phyloP scores from a whole-genome alignment of 2,329 filamentous ascomycete species.

The Scedosporium aurantiacum region DNA sequence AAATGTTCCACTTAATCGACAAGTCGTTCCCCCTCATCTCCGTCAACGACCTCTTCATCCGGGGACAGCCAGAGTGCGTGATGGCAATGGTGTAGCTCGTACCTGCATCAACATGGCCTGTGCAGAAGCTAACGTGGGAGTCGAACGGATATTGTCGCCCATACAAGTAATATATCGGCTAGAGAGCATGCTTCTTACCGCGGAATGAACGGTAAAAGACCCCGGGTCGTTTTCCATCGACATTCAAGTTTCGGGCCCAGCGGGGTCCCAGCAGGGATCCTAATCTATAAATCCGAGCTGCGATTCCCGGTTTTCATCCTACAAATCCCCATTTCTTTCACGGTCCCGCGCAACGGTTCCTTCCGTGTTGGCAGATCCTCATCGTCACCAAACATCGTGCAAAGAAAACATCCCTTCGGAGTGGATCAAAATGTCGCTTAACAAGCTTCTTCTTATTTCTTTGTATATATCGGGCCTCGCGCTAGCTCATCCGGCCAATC shows the following conservation, averaged over 20 bases:
- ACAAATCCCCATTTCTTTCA: neutral
- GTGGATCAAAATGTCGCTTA: neutral
- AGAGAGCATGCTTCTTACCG: neutral
- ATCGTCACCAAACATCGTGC: neutral
- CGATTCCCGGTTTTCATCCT: neutral
- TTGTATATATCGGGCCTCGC: constrained; percentile 4
- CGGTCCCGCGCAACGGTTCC: neutral
- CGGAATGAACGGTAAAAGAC: neutral
- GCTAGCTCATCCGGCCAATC: neutral
- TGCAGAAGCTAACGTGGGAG: neutral
- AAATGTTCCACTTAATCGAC: neutral
- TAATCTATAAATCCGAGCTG: neutral
- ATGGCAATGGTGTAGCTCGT: neutral
- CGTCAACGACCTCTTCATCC: neutral
- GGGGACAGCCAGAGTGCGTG: neutral
- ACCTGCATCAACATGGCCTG: neutral
- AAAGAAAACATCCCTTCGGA: neutral
- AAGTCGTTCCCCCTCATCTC: neutral
- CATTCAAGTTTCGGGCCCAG: no score
- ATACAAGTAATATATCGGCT: neutral
- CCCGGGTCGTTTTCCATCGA: neutral
- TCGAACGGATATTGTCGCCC: neutral
- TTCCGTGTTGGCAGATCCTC: neutral
- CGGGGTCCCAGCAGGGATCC: neutral
- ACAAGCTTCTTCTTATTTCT: constrained; percentile 1